Evolutionary conservation across 306 rosid genomes (phyloP).

Genomic region (Medicago arabica): DNA sequence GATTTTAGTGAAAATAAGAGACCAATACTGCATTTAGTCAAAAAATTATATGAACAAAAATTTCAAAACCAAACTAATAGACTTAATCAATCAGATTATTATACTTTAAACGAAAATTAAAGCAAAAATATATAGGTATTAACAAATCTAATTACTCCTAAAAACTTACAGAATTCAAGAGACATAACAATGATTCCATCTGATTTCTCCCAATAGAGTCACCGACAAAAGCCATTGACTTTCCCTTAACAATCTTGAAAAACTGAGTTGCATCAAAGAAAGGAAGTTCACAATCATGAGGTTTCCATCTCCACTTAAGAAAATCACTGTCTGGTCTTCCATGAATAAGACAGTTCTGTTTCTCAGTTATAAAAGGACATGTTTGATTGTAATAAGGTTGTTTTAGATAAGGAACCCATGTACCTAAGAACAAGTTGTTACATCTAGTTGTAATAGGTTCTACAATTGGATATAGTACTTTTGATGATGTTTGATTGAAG

Average conservation of each 20-base stretch:
- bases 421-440: constrained; percentile 66
- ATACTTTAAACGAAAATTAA: background rate
- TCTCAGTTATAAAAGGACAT: constrained; percentile 63
- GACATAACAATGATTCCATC: constrained; percentile 82
- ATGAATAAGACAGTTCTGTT: constrained; percentile 71
- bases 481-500: constrained; percentile 40
- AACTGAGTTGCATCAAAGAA: constrained; percentile 69
- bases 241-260: constrained; percentile 66
- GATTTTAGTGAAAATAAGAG: no score
- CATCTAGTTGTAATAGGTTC: constrained; percentile 43
- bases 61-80: background rate
- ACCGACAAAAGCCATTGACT: constrained; percentile 88
- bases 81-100: background rate
- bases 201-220: constrained; percentile 88
- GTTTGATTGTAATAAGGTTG: constrained; percentile 65
- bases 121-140: background rate
- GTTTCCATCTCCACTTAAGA: constrained; percentile 83
- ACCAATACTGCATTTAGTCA: no score
- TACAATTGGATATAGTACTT: background rate
- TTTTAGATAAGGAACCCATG: constrained; percentile 60
- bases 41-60: background rate
- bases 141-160: background rate
- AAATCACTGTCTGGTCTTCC: constrained; percentile 78
- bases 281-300: constrained; percentile 76
- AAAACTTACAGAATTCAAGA: constrained; percentile 46